Base-by-base conservation (phyloP, 2,329 filamentous ascomycete species). In the Capronia coronata region DNA sequence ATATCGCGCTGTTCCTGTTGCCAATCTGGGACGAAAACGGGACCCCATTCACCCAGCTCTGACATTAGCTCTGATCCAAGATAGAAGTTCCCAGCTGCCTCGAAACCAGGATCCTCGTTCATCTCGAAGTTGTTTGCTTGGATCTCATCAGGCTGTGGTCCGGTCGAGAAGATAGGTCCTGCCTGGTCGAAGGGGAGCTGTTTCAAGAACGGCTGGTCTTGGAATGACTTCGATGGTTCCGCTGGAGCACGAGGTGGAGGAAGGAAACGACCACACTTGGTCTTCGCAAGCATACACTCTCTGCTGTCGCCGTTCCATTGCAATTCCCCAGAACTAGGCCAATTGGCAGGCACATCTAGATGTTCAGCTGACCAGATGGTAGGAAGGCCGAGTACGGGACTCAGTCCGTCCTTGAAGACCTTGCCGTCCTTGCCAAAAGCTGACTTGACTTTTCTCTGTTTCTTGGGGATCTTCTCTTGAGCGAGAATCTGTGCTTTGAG, bases 341-440 rank as follows among this genome's bases (percentile, higher is more conserved):
- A 57, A 19, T 41, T 32, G 10, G 55, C 46, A 13, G 34, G 23
- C 6, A n/a, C 22, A 16, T 16, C 40, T 13, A 10, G 13, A 25
- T 51, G 45, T 39, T 57, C 51, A 4, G 42, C 51, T 16, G 51
- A 52, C 51, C 51, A 57, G 43, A 57, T 48, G 5, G 48, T 57
- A 23, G 48, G 51, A 6, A 48, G 22, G n/a, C 34, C 43, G 19
- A 57, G 39, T 13, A 54, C 51, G 23, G 51, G 51, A 22, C 51
- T 47, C 13, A 54, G 35, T 9, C 51, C 51, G 23, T 57, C 47
- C 9, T 23, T 46, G 46, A 54, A 57, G 21, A 54, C 35, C 49
- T 57, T 57, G 11, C 51, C 55, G 30, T 39, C 19, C 16, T 46
- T 38, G 9, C 52, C 52, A 43, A 57, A 57, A 6, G 37, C 47